Percentiles rank a stretch among this genome's conserved stretches.
phyloP scores from a whole-genome alignment of 176 grass and related monocot genomes.

The Poa pratensis region DNA sequence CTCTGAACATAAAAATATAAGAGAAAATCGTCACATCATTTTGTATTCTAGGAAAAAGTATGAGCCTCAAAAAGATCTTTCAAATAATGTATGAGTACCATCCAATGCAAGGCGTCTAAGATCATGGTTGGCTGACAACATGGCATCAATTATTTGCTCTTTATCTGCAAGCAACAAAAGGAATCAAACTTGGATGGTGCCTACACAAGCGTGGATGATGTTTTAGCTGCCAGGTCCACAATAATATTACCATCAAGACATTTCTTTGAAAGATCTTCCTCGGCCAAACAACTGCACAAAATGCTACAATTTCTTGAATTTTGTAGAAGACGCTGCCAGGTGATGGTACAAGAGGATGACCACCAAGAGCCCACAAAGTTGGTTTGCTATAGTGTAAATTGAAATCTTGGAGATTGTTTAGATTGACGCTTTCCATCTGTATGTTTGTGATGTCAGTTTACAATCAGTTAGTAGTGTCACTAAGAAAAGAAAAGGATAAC shows the following conservation, averaged over 20 bases:
- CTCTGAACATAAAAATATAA: neutral
- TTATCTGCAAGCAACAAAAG: constrained; percentile 59
- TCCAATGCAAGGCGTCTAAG: constrained; percentile 67
- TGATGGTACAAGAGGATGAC: constrained; percentile 79
- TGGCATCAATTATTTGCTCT: constrained; percentile 43
- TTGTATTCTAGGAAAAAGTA: neutral
- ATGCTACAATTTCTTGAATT: constrained; percentile 67
- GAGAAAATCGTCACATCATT: constrained; percentile 3
- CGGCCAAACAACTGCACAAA: constrained; percentile 67
- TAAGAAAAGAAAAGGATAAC: constrained; percentile 37
- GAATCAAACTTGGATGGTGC: constrained; percentile 28
- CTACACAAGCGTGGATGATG: neutral
- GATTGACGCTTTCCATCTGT: constrained; percentile 68
- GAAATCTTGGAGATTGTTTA: constrained; percentile 58
- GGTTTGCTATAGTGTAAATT: constrained; percentile 61
- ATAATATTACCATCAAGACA: constrained; percentile 59
- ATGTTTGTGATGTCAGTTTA: constrained; percentile 37
- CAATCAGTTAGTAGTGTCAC: constrained; percentile 31
- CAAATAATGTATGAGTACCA: constrained; percentile 52
- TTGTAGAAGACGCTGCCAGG: constrained; percentile 63
- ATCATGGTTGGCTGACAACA: constrained; percentile 71
- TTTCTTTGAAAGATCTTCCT: constrained; percentile 53
- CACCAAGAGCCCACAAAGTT: constrained; percentile 77
- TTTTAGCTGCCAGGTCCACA: constrained; percentile 11
- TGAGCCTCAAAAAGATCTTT: neutral